phyloP scores from a whole-genome alignment of 2,329 filamentous ascomycete species.

The Paramyrothecium sp. region DNA sequence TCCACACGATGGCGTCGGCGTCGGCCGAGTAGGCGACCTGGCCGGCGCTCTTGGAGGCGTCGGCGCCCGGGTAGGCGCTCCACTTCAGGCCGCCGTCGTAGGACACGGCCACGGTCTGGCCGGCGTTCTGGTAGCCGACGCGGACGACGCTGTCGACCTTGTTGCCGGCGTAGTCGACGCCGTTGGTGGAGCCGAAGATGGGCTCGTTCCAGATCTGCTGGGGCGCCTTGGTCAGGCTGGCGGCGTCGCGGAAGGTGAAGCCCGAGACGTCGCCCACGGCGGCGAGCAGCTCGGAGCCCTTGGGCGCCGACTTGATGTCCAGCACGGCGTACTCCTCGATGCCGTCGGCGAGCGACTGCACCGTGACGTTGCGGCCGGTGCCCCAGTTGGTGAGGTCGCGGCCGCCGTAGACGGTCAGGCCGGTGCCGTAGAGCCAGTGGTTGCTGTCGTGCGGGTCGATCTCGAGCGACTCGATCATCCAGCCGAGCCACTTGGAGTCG shows the following conservation, averaged over 20 bases:
- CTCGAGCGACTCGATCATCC: conserved; percentile 60
- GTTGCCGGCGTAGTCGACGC: conserved; percentile 49
- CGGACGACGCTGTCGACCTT: conserved; percentile 46
- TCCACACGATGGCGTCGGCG: conserved; percentile 49
- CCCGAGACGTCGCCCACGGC: conserved; percentile 52
- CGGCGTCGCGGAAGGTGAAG: conserved; percentile 42
- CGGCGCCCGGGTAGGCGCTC: conserved; percentile 44
- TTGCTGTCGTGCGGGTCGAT: conserved; percentile 59
- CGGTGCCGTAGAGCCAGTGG: conserved; percentile 62
- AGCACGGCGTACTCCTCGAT: conserved; percentile 54
- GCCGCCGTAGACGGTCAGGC: conserved; percentile 52
- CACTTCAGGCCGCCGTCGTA: conserved; percentile 49
- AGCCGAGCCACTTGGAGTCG: conserved; percentile 52
- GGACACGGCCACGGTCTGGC: conserved; percentile 46
- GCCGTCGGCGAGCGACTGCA: conserved; percentile 50
- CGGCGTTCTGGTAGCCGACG: conserved; percentile 42
- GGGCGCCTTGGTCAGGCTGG: conserved; percentile 39
- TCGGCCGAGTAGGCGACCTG: conserved; percentile 49
- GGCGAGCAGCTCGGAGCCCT: conserved; percentile 49
- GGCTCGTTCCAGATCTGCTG: conserved; percentile 44
- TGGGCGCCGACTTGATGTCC: conserved; percentile 45
- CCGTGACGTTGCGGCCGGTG: conserved; percentile 43
- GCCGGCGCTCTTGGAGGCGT: conserved; percentile 41
- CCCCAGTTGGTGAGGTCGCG: conserved; percentile 57
- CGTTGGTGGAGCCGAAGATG: conserved; percentile 41